Evolutionary conservation across 1,284 basidiomycete genomes (phyloP), one percentile per base, ranked within the genome.

Genomic region (Rhodotorula mucilaginosa): DNA sequence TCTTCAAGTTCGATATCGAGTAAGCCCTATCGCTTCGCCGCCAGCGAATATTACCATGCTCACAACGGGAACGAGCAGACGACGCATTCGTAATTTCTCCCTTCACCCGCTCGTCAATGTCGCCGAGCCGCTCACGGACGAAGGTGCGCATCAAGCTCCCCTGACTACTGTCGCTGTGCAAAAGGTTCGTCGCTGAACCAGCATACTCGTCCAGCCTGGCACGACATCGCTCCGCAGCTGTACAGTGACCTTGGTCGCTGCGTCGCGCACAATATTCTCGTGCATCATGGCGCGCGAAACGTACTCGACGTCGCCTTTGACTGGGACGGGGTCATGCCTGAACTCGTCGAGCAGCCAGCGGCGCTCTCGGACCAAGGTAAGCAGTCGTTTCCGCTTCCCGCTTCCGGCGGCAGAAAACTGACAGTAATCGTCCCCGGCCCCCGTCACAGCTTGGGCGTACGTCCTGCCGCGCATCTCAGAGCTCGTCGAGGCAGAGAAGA

Each of bases 81-180:
- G 51, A 19, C 21, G 13, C 31, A 2, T 23, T 15, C 51, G 23
- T 18, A 13, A 2, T 46, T 26, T 26, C 21, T 10, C 4, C 57
- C 13, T 4, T 2, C 29, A 44, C 23, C 19, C 47, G 23, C 52
- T 70, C 44, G 51, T 63, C 29, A 48, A 34, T 2, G 39, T 34
- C 29, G 0, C 47, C 3, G 68, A 63, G 29, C 56, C 68, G 26
- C 26, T 70, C 23, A 70, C 68, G 6, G 68, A 66, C 39, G 64
- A 58, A 3, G 48, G 68, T 70, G 29, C 31, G 68, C 29, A 46
- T 23, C 16, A 23, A 1, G 3, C n/a, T 10, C 23, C 3, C 13
- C 5, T 7, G 5, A 1, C n/a, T 39, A 19, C 7, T 7, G 2
- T 19, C 0, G 47, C 60, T 58, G 0, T 34, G 23, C 6, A 6